Base-by-base conservation (phyloP, 345 rosid species). In the Adansonia digitata region DNA sequence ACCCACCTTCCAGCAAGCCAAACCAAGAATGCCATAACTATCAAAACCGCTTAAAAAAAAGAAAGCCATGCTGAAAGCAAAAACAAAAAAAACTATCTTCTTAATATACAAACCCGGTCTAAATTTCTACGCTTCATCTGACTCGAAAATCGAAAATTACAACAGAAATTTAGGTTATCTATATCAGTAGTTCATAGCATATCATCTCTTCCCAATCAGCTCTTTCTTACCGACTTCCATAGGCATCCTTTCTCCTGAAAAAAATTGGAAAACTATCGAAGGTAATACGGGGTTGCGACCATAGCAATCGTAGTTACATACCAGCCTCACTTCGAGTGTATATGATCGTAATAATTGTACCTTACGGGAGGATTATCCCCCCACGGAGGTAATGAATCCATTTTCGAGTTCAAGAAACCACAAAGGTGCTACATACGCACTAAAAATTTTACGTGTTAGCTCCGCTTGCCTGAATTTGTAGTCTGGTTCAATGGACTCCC, bases 101-200 rank as follows among this genome's bases (percentile, higher is more conserved):
- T 5, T 8, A 76, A 74, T 79, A 80, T 85, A 79, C 85, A 84
- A 74, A 56, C 79, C 84, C 77, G 35, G 31, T 35, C 76, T 79
- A 84, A 42, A 52, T 77, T 73, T 77, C 86, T 80, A 75, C 56
- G 17, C 43, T 53, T 60, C 62, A 35, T 60, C 31, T 67, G 12
- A 10, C 2, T n/a, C 11, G 7, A 14, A 59, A 53, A 24, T 78
- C 34, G 27, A 9, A 6, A 40, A 80, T 60, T 69, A 24, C 65
- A 69, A 55, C 17, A 53, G 40, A 8, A n/a, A 42, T 15, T 71
- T 68, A 43, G 37, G 34, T 45, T 31, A 26, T 20, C 51, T 76
- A 80, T 53, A 72, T 53, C 7, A 34, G 76, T 49, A 39, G 68
- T 60, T 57, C 79, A 74, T 24, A 43, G 63, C 68, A 61, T n/a